Conservation (phyloP, 139 green algal genomes). For the Edaphochlamys debaryana region DNA sequence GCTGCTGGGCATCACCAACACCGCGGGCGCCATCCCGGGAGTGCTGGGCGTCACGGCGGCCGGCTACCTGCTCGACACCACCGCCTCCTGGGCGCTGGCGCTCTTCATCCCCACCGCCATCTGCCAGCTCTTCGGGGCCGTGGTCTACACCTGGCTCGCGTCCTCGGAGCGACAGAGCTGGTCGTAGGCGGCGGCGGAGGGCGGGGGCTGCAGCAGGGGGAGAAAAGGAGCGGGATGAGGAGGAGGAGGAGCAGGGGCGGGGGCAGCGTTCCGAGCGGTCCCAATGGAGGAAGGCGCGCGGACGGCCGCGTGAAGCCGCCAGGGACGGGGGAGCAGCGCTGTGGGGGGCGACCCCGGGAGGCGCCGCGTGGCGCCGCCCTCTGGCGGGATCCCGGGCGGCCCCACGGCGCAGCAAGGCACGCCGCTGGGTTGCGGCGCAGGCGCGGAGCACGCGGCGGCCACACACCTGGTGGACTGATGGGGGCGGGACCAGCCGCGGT, state of each 20-base stretch:
- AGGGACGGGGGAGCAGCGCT: too few relatives aligned
- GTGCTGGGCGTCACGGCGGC: constrained; percentile 88
- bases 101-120: constrained; percentile 88
- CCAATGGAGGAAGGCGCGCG: neutral
- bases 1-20: constrained; percentile 97
- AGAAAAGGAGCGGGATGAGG: neutral
- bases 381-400: too few relatives aligned
- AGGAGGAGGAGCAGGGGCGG: neutral
- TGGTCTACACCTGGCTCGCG: constrained; percentile 85
- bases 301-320: too few relatives aligned
- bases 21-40: constrained; percentile 88
- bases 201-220: neutral
- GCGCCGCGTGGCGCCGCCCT: too few relatives aligned
- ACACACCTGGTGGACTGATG: too few relatives aligned
- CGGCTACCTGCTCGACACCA: constrained; percentile 81
- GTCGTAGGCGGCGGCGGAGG: constrained; percentile 51
- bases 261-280: neutral
- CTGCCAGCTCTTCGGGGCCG: constrained; percentile 83
- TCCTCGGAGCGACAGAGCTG: constrained; percentile 84
- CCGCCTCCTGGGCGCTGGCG: constrained; percentile 78
- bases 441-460: too few relatives aligned
- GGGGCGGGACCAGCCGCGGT: too few relatives aligned
- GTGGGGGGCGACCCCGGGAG: too few relatives aligned
- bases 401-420: too few relatives aligned
- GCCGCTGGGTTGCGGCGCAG: too few relatives aligned